Evolutionary conservation across 768 basidiomycete genomes (phyloP).

Genomic region (Russula sp.): DNA sequence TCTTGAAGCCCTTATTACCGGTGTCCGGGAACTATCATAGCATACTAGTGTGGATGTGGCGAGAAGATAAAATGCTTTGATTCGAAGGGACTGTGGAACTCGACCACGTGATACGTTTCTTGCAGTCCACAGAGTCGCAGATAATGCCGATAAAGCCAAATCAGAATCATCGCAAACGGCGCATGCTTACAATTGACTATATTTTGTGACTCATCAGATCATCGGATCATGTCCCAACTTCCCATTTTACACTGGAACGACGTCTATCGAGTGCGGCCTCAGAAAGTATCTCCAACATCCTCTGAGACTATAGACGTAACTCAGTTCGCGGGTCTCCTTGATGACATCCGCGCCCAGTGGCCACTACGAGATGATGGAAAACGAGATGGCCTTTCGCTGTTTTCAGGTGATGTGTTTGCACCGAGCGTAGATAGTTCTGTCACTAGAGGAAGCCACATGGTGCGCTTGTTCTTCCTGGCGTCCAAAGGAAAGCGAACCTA

Average conservation of each 20-base stretch:
- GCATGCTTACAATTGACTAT: not conserved
- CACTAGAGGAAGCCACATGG: slow-evolving; percentile 89
- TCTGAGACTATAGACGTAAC: slow-evolving; percentile 71
- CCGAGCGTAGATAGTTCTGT: slow-evolving; percentile 84
- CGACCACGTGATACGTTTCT: too few relatives aligned
- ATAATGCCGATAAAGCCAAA: too few relatives aligned
- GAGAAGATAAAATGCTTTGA: too few relatives aligned
- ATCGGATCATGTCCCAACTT: slow-evolving; percentile 30
- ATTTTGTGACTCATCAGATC: not conserved
- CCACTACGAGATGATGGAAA: slow-evolving; percentile 37
- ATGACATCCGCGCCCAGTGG: slow-evolving; percentile 58
- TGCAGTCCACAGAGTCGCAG: too few relatives aligned
- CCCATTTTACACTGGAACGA: slow-evolving; percentile 71
- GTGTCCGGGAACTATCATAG: too few relatives aligned
- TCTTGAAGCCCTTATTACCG: too few relatives aligned
- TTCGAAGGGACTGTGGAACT: too few relatives aligned
- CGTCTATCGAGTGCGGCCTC: slow-evolving; percentile 74
- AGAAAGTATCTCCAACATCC: slow-evolving; percentile 50
- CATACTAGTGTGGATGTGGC: too few relatives aligned
- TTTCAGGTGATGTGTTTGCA: slow-evolving; percentile 86
- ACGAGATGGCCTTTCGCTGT: slow-evolving; percentile 70
- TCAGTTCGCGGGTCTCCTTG: slow-evolving; percentile 71
- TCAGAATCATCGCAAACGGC: not conserved
- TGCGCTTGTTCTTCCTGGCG: slow-evolving; percentile 27
- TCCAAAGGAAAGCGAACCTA: not conserved